Base-by-base conservation (phyloP, 1,139 yeast genomes). In the Yamadazyma triangularis region DNA sequence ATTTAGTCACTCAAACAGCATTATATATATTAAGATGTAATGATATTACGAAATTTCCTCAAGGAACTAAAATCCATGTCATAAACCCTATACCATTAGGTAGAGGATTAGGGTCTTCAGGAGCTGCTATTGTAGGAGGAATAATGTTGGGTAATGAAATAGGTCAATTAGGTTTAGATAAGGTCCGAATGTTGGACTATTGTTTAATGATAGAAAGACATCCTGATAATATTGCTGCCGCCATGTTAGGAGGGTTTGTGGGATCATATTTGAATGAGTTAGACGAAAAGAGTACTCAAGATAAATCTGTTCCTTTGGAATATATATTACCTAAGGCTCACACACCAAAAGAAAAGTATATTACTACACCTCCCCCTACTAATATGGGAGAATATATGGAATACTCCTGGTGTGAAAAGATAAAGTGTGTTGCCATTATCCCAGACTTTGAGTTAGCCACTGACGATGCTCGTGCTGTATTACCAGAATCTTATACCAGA, bases 221-320 rank as follows among this genome's bases (percentile, higher is more conserved):
- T 51, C 98, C 98, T 21, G 98, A 91, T 59, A 91, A 91, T 58
- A 89, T 91, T 50, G 89, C 96, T 14, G 98, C 98, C 22, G 96
- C 98, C 27, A 87, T 91, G 96, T 81, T 89, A 77, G 98, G 98
- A 36, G 97, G 98, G 4, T 91, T 91, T 58, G 95, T 89, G 24
- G 98, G 98, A 23, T 86, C 96, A 1, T 91, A 85, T 58, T 71
- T 91, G 52, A 77, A 94, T 48, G 95, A 86, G 42, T 65, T 91
- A 40, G 65, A 77, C 21, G 77, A 79, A 4, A 72, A 75, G 28
- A 96, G 89, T 41, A 69, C 74, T 38, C 79, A 70, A 34, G 73
- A 84, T 32, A 82, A 84, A 42, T 88, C 80, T 51, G 84, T 87
- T 31, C 96, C 96, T 12, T 64, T 91, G 31, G 79, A 85, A 30